Evolutionary conservation across 768 basidiomycete species (phyloP), one percentile per base, ranked within the genome.

Genomic region (Trametes sanguinea): DNA sequence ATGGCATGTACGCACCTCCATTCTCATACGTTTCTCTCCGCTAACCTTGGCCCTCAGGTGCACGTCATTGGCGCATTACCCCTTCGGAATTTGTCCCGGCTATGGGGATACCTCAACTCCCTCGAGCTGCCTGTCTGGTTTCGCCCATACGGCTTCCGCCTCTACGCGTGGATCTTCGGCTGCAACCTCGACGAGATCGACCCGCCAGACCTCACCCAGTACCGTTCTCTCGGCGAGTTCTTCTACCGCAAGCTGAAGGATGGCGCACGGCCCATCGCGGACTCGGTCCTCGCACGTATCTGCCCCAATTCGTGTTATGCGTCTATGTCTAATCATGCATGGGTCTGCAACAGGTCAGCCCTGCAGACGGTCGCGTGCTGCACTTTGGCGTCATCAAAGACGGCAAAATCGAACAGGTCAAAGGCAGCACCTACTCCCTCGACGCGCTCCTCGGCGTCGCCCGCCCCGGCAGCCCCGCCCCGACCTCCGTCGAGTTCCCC

Each of bases 71-170:
- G 95, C 54, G 95, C 95, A 9, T 83, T 99, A 1, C 97, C 97
- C 0, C 83, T 98, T 6, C 87, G 95, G 44, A 94, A 94, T 63
- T 86, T 98, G 72, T 98, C 96, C n/a, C 89, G 95, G 1, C 75
- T 98, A 5, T 98, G 96, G 95, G 97, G 97, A 6, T 95, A 95
- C 74, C 69, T 98, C 63, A 99, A 98, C 78, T 91, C 90, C 1
- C 81, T 95, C 64, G 90, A 94, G 68, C 84, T 99, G 5, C 97
- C 97, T 33, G 81, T 95, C 62, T 99, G 95, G 95, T 83, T 94
- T 76, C 83, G 97, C n/a, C 95, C 95, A 3, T 85, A 86, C 71
- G 92, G 95, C 40, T 86, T 95, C 78, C 84, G 85, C 60, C 69
- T 95, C 51, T 99, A 98, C 72, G 84, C 94, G 16, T 84, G 78